Percentiles rank a stretch among this genome's conserved stretches.
Conservation (phyloP, 2,329 filamentous ascomycete species). For the Hyphodiscus sp. region DNA sequence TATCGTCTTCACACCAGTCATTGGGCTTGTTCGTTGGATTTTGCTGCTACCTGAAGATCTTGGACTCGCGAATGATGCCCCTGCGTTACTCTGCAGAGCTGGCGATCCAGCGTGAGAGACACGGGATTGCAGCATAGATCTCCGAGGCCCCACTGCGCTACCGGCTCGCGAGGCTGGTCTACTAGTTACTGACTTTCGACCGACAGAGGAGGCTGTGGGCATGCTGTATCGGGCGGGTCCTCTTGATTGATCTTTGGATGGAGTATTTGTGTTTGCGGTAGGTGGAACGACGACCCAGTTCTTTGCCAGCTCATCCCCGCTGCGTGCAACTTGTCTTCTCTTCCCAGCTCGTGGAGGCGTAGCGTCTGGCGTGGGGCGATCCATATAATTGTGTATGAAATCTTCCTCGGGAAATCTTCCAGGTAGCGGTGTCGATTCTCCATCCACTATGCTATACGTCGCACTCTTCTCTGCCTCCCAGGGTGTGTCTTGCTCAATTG, state of each 20-base stretch:
- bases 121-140: slow-evolving; percentile 28
- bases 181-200: slow-evolving; percentile 8
- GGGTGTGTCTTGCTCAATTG: slow-evolving; percentile 17
- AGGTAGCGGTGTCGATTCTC: slow-evolving; percentile 40
- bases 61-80: slow-evolving; percentile 48
- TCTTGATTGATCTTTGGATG: slow-evolving; percentile 11
- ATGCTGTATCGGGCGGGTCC: slow-evolving; percentile 19
- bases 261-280: slow-evolving; percentile 6
- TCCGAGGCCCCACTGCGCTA: neutral
- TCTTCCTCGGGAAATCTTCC: slow-evolving; percentile 47
- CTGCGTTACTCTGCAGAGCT: slow-evolving; percentile 34
- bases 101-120: slow-evolving; percentile 44
- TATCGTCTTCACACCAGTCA: neutral
- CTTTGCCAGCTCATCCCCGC: slow-evolving; percentile 49
- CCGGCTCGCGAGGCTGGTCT: slow-evolving; percentile 24
- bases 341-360: slow-evolving; percentile 40
- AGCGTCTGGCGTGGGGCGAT: slow-evolving; percentile 28
- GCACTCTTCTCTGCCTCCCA: slow-evolving; percentile 16
- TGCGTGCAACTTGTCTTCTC: slow-evolving; percentile 39
- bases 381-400: slow-evolving; percentile 38
- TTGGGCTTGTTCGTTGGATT: slow-evolving; percentile 16
- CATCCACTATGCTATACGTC: slow-evolving; percentile 1
- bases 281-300: slow-evolving; percentile 64
- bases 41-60: slow-evolving; percentile 33
- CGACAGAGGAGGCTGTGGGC: slow-evolving; percentile 21